These are phyloP conservation scores for Saccharomycopsis fodiens DNA, from an alignment of 805 yeast species.

Conservation along the genomic window DNA sequence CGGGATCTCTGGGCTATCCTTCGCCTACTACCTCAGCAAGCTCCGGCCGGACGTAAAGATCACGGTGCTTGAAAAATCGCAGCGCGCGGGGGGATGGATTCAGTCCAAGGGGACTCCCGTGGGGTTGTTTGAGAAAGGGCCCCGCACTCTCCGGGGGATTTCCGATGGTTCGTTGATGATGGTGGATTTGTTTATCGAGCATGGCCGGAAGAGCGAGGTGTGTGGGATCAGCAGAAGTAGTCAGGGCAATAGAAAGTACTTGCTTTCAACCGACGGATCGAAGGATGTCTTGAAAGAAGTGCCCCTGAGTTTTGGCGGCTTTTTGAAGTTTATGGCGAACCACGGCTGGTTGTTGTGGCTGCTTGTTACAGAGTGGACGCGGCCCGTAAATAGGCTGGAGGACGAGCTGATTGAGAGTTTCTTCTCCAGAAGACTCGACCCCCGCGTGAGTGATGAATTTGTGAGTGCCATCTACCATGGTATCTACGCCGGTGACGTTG, in stretches of 20 bases:
- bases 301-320: slow-evolving; percentile 22
- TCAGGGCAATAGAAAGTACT: slow-evolving; percentile 64
- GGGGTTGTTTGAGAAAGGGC: slow-evolving; percentile 70
- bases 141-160: slow-evolving; percentile 79
- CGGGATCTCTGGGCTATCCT: slow-evolving; percentile 81
- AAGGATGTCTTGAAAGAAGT: slow-evolving; percentile 58
- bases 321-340: not conserved
- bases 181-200: slow-evolving; percentile 44
- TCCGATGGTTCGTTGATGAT: slow-evolving; percentile 71
- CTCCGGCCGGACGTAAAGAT: slow-evolving; percentile 73
- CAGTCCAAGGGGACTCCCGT: slow-evolving; percentile 34
- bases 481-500: slow-evolving; percentile 80
- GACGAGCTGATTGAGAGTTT: slow-evolving; percentile 75
- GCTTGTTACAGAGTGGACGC: not conserved
- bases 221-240: slow-evolving; percentile 51
- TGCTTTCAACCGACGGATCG: slow-evolving; percentile 42
- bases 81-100: slow-evolving; percentile 76
- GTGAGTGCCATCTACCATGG: slow-evolving; percentile 84
- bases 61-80: slow-evolving; percentile 49
- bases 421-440: slow-evolving; percentile 63
- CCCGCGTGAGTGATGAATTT: slow-evolving; percentile 37
- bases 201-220: slow-evolving; percentile 43
- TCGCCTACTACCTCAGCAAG: slow-evolving; percentile 56
- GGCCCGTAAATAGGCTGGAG: slow-evolving; percentile 16
- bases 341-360: not conserved